Evolutionary conservation across 1,139 yeast species (phyloP), one percentile per base, ranked within the genome.

Genomic region (Blastobotrys ciferrii): DNA sequence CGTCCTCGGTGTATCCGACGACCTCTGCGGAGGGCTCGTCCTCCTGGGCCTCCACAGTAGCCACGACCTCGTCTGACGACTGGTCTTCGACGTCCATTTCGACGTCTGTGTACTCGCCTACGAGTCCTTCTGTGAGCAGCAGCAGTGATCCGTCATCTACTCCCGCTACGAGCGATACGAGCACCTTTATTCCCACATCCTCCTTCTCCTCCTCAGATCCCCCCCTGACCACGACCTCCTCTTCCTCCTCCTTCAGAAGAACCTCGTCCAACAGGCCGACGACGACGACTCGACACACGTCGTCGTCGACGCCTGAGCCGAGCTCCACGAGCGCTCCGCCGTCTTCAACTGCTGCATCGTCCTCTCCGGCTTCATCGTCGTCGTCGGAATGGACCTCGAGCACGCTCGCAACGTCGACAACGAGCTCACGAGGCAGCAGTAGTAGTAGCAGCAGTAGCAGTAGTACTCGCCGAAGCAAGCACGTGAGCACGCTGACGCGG

Each of bases 311-410:
- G 11, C 9, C 42, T 38, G 32, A 20, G 13, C 13, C 47, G 1
- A 43, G 43, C 3, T 32, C 42, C n/a, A 33, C 42, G 2, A 47
- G 42, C 5, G 33, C 42, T 11, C 25, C 28, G 17, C 32, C 32
- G n/a, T n/a, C 40, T 5, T 32, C 40, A 25, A 32, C 42, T 13
- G 9, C 41, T 14, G n/a, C 45, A 12, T 19, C 39, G 2, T 42
- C 35, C 11, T 3, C 4, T 18, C 45, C n/a, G 23, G 2, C 18
- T n/a, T 42, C 45, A 12, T 17, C 37, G 15, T 20, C 40, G n/a
- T 33, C 40, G 15, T 3, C 42, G 3, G 12, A 4, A 2, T 12
- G 18, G 18, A 36, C 39, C 9, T 36, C 32, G 17, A 14, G 41
- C 6, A 43, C 46, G 9, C 32, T 11, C 13, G 13, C 32, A 4